phyloP scores from a whole-genome alignment of 1,284 basidiomycete species.

The Pseudozyma sp. region DNA sequence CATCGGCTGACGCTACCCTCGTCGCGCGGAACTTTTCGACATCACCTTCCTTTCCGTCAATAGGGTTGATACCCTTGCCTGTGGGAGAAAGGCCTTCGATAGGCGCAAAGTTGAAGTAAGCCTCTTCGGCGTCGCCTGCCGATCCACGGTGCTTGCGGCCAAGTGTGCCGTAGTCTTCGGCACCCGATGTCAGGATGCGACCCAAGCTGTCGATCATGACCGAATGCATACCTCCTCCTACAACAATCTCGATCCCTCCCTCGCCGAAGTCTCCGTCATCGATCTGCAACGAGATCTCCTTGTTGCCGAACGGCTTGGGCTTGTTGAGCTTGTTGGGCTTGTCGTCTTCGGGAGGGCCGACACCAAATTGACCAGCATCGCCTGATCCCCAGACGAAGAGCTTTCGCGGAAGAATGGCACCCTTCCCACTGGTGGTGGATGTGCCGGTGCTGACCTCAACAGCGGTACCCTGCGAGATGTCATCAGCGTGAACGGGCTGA shows the following conservation, averaged over 20 bases:
- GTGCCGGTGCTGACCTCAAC: slow-evolving; percentile 32
- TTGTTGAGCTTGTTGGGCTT: slow-evolving; percentile 66
- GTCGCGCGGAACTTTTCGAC: slow-evolving; percentile 79
- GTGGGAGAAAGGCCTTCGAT: slow-evolving; percentile 74
- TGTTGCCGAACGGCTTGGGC: slow-evolving; percentile 60
- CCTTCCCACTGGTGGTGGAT: slow-evolving; percentile 24
- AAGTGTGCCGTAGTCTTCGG: slow-evolving; percentile 91
- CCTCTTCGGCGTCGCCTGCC: slow-evolving; percentile 81
- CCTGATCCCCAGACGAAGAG: slow-evolving; percentile 68
- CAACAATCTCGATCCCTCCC: slow-evolving; percentile 58
- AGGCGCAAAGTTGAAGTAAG: slow-evolving; percentile 81
- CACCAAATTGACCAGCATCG: slow-evolving; percentile 66
- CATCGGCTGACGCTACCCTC: slow-evolving; percentile 84
- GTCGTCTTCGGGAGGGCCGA: slow-evolving; percentile 63
- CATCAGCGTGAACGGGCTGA: slow-evolving; percentile 34
- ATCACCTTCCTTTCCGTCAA: slow-evolving; percentile 82
- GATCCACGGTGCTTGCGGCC: slow-evolving; percentile 75
- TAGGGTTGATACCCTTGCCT: slow-evolving; percentile 40
- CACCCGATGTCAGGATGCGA: slow-evolving; percentile 77
- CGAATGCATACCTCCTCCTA: slow-evolving; percentile 67
- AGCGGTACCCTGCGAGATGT: slow-evolving; percentile 34
- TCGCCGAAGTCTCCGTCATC: slow-evolving; percentile 57
- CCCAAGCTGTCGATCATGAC: slow-evolving; percentile 63
- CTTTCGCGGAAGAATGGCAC: slow-evolving; percentile 55
- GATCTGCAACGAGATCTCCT: slow-evolving; percentile 56